Conservation (phyloP, 352 stramenopile genomes). For the Phytophthora sp. region DNA sequence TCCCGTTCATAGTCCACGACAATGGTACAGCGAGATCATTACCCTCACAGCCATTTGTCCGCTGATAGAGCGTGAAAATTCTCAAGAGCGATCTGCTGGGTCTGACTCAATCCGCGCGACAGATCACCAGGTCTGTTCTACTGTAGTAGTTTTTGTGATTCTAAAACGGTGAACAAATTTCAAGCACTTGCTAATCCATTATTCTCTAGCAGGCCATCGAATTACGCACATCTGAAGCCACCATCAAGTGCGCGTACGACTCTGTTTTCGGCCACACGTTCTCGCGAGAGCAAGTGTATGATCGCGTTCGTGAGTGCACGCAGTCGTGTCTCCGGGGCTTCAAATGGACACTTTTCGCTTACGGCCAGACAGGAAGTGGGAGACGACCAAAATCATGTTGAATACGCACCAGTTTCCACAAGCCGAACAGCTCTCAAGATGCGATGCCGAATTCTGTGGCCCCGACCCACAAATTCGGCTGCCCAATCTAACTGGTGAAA, state of each 20-base stretch:
- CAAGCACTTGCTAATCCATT: neutral
- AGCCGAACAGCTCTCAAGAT: slow-evolving; percentile 15
- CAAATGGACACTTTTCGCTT: slow-evolving; percentile 87
- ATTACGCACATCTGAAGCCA: slow-evolving; percentile 68
- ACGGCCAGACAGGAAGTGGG: slow-evolving; percentile 85
- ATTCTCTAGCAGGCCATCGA: slow-evolving; percentile 70
- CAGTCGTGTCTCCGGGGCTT: slow-evolving; percentile 82
- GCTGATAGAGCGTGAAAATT: slow-evolving; percentile 73
- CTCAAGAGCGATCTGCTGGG: slow-evolving; percentile 33
- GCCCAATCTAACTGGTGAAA: too few species aligned
- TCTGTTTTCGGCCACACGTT: slow-evolving; percentile 79
- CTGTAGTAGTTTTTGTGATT: neutral
- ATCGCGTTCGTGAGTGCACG: slow-evolving; percentile 76
- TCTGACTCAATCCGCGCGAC: slow-evolving; percentile 54
- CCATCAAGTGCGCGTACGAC: slow-evolving; percentile 83
- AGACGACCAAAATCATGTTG: slow-evolving; percentile 4
- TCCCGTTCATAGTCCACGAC: too few species aligned
- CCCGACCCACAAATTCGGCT: too few species aligned
- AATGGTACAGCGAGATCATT: too few species aligned
- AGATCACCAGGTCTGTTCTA: slow-evolving; percentile 43
- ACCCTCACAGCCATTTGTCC: too few species aligned
- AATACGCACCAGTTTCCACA: slow-evolving; percentile 15
- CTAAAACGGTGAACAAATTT: too few species aligned
- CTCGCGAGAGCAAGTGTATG: slow-evolving; percentile 83
- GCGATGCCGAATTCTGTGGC: neutral